Percentiles rank a stretch among this genome's conserved stretches.
Conservation (phyloP, 2,329 filamentous ascomycete genomes). For the Fusarium nanum region DNA sequence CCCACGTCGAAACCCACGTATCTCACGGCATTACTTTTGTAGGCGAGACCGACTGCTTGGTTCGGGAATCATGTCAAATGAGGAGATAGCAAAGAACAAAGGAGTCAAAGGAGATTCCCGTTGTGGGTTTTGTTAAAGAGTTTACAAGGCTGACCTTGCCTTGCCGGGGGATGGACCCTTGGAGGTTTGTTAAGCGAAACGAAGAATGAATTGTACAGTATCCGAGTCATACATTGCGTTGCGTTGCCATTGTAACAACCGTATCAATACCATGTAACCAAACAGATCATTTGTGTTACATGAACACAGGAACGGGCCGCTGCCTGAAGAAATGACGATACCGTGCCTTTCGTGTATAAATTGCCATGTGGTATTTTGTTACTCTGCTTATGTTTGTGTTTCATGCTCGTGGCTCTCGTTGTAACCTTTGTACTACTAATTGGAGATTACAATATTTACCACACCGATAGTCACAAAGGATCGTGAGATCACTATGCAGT, state of each 20-base stretch:
- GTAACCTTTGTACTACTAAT: not conserved
- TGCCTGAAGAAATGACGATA: conserved; percentile 10
- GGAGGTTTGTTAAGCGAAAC: not conserved
- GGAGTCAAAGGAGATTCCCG: conserved; percentile 1
- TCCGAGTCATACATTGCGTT: not conserved
- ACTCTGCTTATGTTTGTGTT: not conserved
- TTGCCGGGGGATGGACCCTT: not conserved
- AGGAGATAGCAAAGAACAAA: not conserved
- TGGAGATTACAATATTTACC: too few species aligned
- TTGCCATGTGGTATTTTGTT: conserved; percentile 13
- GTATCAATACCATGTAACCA: not conserved
- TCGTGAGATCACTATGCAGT: conserved; percentile 3
- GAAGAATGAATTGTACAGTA: conserved; percentile 7
- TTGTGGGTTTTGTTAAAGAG: not conserved
- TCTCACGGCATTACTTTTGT: not conserved
- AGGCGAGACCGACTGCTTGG: conserved; percentile 2
- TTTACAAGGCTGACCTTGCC: not conserved
- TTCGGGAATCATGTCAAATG: conserved; percentile 1
- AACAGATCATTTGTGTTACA: conserved; percentile 12
- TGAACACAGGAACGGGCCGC: conserved; percentile 30
- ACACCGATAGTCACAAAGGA: not conserved
- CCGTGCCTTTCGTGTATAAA: not conserved
- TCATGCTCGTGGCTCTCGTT: not conserved
- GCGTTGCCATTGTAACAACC: too few species aligned
- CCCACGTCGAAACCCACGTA: not conserved